Percentiles rank a stretch among this genome's conserved stretches.
phyloP scores from a whole-genome alignment of 1,284 basidiomycete species.

The Coniophora puteana region DNA sequence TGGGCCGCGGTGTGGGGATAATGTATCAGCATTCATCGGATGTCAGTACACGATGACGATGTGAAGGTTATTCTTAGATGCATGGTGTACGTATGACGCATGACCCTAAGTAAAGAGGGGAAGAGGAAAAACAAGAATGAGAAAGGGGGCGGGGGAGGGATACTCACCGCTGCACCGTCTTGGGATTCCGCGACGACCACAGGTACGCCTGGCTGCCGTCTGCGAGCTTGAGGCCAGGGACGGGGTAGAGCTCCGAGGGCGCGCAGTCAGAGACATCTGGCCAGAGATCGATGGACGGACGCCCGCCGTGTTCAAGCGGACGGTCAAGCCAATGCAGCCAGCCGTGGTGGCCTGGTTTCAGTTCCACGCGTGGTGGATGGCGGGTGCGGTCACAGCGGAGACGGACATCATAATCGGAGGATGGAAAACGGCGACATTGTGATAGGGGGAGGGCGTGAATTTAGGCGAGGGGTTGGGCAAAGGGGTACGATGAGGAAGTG shows the following conservation, averaged over 20 bases:
- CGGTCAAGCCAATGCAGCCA: conserved; percentile 80
- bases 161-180: conserved; percentile 59
- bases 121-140: not conserved
- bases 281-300: conserved; percentile 69
- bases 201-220: conserved; percentile 57
- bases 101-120: not conserved
- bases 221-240: conserved; percentile 56
- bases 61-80: no score
- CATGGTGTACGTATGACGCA: no score
- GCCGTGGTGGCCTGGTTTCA: conserved; percentile 64
- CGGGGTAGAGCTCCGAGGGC: conserved; percentile 62
- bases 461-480: not conserved
- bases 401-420: not conserved
- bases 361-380: not conserved
- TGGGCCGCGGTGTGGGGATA: conserved; percentile 14
- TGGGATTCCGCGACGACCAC: conserved; percentile 72
- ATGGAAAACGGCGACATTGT: no score
- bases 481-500: not conserved
- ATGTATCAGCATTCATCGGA: not conserved
- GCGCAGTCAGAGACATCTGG: conserved; percentile 70
- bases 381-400: conserved; percentile 1
- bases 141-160: no score
- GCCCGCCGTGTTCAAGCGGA: conserved; percentile 62
- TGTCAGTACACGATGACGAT: no score
- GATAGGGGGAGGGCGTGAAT: not conserved